Percentiles rank a stretch among this genome's conserved stretches.
Evolutionary conservation across 352 stramenopile species (phyloP).

Genomic region (Globisporangium takayamanum): DNA sequence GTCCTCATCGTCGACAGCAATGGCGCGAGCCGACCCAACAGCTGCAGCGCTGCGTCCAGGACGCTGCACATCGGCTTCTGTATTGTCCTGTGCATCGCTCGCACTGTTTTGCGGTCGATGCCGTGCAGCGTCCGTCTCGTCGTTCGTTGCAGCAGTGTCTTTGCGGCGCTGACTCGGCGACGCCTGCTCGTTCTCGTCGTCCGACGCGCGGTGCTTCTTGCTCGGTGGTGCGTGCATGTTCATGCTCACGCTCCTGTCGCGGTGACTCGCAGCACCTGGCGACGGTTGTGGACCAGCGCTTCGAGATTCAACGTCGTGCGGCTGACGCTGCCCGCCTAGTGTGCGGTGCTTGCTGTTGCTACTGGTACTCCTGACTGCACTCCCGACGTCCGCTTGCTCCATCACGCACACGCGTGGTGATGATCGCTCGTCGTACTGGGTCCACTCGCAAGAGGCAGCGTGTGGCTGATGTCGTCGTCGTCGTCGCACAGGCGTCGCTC

Average conservation of each 20-base stretch:
- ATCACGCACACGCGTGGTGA: not conserved
- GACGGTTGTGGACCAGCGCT: not conserved
- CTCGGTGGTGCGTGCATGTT: constrained; percentile 53
- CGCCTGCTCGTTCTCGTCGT: constrained; percentile 57
- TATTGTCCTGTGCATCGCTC: not conserved
- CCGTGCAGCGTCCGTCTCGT: not conserved
- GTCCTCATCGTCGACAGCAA: constrained; percentile 6
- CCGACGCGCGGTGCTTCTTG: constrained; percentile 77
- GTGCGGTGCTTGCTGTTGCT: constrained; percentile 4
- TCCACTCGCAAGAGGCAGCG: not conserved
- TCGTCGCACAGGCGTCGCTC: too few species aligned
- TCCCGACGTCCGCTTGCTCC: not conserved
- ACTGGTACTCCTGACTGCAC: constrained; percentile 2
- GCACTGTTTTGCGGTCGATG: too few species aligned
- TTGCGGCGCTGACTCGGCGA: constrained; percentile 10
- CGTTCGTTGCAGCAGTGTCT: not conserved
- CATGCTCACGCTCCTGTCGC: constrained; percentile 69
- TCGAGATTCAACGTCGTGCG: not conserved
- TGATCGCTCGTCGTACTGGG: too few species aligned
- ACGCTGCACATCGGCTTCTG: not conserved
- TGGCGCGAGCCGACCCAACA: not conserved
- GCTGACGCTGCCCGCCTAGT: not conserved
- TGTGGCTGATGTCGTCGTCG: too few species aligned
- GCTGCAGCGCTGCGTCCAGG: constrained; percentile 2
- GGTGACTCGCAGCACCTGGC: constrained; percentile 13